phyloP scores from a whole-genome alignment of 2,329 filamentous ascomycete species.

The Gliomastix tumulicola region DNA sequence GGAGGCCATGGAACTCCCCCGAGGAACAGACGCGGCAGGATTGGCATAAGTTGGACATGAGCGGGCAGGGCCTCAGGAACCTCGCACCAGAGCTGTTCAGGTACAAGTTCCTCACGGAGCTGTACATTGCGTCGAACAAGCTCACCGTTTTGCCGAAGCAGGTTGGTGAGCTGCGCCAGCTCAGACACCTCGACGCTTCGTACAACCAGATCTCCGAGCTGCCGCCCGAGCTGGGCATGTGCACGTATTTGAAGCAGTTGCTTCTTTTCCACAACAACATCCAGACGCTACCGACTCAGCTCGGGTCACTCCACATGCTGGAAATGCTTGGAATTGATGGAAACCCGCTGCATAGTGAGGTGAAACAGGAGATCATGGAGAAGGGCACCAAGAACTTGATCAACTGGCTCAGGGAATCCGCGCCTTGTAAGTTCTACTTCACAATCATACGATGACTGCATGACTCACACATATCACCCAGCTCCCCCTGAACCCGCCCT shows the following conservation, averaged over 20 bases:
- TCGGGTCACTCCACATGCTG: slow-evolving; percentile 82
- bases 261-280: slow-evolving; percentile 89
- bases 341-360: slow-evolving; percentile 70
- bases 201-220: slow-evolving; percentile 78
- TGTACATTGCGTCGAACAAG: slow-evolving; percentile 93
- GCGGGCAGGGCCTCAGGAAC: slow-evolving; percentile 87
- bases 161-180: slow-evolving; percentile 74
- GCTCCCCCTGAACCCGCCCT: slow-evolving; percentile 45
- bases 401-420: slow-evolving; percentile 73
- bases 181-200: slow-evolving; percentile 81
- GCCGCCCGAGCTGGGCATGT: slow-evolving; percentile 92
- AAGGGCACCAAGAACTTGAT: slow-evolving; percentile 83
- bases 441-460: slow-evolving; percentile 10
- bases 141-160: slow-evolving; percentile 70
- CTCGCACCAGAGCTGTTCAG: slow-evolving; percentile 74
- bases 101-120: slow-evolving; percentile 83
- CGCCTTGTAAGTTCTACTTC: slow-evolving; percentile 68
- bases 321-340: slow-evolving; percentile 89
- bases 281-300: slow-evolving; percentile 71
- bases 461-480: not conserved
- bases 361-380: slow-evolving; percentile 79
- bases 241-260: slow-evolving; percentile 81
- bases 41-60: slow-evolving; percentile 91
- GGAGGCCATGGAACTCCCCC: slow-evolving; percentile 59
- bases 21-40: slow-evolving; percentile 65